Conservation (phyloP, 176 grass and related monocot genomes). For the Cymbopogon citratus region DNA sequence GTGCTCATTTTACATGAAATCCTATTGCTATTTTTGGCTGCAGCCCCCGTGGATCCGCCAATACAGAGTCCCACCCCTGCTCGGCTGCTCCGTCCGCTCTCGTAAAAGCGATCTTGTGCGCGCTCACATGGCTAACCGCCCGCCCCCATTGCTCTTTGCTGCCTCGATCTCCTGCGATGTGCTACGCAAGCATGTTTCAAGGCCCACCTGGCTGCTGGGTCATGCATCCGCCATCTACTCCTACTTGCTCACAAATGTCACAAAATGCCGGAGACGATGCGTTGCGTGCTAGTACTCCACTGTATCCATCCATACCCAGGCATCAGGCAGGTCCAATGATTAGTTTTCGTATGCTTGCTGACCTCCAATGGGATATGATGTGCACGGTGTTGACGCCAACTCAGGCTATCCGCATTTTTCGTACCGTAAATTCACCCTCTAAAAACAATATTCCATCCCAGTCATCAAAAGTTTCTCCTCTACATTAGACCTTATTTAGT, state of each 20-base stretch:
- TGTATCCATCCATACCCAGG: not conserved
- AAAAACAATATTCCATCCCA: too few species aligned
- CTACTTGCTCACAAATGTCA: too few species aligned
- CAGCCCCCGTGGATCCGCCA: too few species aligned
- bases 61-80: not conserved
- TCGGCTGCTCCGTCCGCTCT: too few species aligned
- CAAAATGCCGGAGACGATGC: not conserved
- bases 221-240: not conserved
- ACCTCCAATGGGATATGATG: not conserved
- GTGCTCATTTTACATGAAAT: too few species aligned
- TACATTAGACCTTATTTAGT: too few species aligned
- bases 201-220: constrained; percentile 13
- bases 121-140: constrained; percentile 31
- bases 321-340: not conserved
- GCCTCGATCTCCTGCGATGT: constrained; percentile 9
- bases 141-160: not conserved
- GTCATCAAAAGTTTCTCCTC: too few species aligned
- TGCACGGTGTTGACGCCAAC: not conserved
- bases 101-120: constrained; percentile 3
- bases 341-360: not conserved
- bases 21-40: too few species aligned
- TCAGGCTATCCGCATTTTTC: too few species aligned
- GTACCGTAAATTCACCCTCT: too few species aligned
- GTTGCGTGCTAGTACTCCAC: not conserved
- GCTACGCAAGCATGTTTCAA: constrained; percentile 42